These are phyloP conservation scores for Lepidopterella palustris DNA, from an alignment of 495 filamentous ascomycete genomes.

Conservation along the genomic window DNA sequence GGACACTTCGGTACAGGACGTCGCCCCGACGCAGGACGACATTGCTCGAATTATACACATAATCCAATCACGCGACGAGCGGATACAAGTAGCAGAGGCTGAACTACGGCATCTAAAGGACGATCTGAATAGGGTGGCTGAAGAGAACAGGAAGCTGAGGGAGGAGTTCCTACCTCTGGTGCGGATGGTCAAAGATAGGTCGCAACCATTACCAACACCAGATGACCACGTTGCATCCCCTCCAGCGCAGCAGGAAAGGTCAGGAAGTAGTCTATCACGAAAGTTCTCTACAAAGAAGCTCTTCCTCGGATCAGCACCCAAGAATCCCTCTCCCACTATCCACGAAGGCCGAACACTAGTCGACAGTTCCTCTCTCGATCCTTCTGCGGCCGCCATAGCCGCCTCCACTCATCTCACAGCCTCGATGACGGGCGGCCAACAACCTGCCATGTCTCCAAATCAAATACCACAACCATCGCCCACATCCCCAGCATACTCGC, in stretches of 20 bases:
- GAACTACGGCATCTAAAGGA: conserved; percentile 66
- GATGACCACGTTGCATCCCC: conserved; percentile 40
- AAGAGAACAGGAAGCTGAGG: conserved; percentile 76
- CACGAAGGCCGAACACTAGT: conserved; percentile 47
- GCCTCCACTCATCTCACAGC: conserved; percentile 70
- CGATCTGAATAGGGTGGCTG: conserved; percentile 42
- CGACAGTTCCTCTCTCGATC: conserved; percentile 50
- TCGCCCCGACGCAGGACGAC: conserved; percentile 83
- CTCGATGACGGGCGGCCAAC: conserved; percentile 59
- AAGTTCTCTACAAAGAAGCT: conserved; percentile 90
- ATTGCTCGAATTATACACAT: conserved; percentile 82
- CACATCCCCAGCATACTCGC: conserved; percentile 64
- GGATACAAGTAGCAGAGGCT: conserved; percentile 69
- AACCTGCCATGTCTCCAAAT: conserved; percentile 45
- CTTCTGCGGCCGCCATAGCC: conserved; percentile 59
- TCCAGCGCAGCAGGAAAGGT: conserved; percentile 23
- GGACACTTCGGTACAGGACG: conserved; percentile 76
- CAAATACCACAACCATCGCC: conserved; percentile 73
- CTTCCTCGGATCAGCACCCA: conserved; percentile 73
- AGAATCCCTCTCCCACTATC: conserved; percentile 71
- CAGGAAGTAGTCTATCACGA: conserved; percentile 55
- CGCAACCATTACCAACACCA: conserved; percentile 71
- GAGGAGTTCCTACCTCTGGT: conserved; percentile 78
- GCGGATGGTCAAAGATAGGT: conserved; percentile 80
- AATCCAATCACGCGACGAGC: conserved; percentile 78